Base-by-base conservation (phyloP, 2,329 filamentous ascomycete species). In the Aspergillus udagawae region DNA sequence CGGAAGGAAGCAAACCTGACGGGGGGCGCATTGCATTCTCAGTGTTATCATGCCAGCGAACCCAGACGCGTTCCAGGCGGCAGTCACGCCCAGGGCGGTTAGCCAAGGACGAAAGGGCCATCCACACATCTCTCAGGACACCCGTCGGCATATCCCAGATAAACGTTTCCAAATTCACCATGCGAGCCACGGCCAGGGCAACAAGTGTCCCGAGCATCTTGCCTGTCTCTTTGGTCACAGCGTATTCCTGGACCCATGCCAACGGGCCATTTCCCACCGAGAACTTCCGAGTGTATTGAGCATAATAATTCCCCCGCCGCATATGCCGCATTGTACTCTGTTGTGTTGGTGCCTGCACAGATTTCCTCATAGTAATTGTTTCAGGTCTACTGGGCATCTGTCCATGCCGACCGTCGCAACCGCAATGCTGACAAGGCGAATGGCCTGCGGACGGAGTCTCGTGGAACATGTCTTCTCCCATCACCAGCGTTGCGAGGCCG, bases 61-160 rank as follows among this genome's bases (percentile, higher is more conserved):
- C 84, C 87, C 89, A 92, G 21, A 94, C 80, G 56, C 85, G 84
- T 55, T 90, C 86, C 49, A 94, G 77, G 48, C 87, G 86, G 67
- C 87, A 87, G 44, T 83, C 80, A 49, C 84, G 79, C 25, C 83
- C 80, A 42, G 84, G 79, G 23, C 83, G 79, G 64, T 89, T 82
- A 42, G 84, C 86, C 12, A 92, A 78, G 4, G 88, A 91, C 1
- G 87, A 85, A 49, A 95, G 79, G 23, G 90, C 87, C 68, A 91
- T 83, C 83, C 91, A 94, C 28, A 93, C 88, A 70, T 93, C 89
- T 53, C 90, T 83, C 53, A 92, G 76, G 20, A 94, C 88, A 1
- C 90, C 91, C 0, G 90, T 94, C 0, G 90, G 90, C 90, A 94
- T 93, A 67, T 95, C 90, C 90, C 90, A 94, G 3, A 90, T 81